Base-by-base conservation (phyloP, 306 rosid species). In the Castanospermum australe region DNA sequence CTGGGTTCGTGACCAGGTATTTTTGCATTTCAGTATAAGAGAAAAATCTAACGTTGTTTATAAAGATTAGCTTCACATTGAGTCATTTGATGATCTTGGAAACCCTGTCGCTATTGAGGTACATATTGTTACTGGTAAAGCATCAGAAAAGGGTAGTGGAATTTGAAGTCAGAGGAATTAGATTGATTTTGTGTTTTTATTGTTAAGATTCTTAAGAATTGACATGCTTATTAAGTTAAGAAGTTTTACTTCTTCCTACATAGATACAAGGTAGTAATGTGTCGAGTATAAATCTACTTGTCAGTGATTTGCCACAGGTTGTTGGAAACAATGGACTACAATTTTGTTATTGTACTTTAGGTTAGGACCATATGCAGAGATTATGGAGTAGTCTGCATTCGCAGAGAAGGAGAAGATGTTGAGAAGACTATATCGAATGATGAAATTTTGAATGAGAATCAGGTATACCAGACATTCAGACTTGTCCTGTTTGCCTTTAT, bases 1-100 rank as follows among this genome's bases (percentile, higher is more conserved):
- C 18, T 95, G 98, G 99, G 83, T 88, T 59, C 85, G 41, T 3
- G 94, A 90, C 63, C 98, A 93, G 94, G 94, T 95, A 84, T 30
- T 55, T 77, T 4, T 35, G 68, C 33, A 52, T 30, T 30, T 15
- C 55, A n/a, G 14, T 76, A 30, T 14, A 38, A 41, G 50, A 62
- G 64, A 44, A 45, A 72, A 54, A 65, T 44, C 12, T 68, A 17
- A 62, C 14, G 7, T 38, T 8, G 11, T 48, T 42, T 17, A 78
- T 21, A 28, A 14, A n/a, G 15, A 61, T 32, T 44, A 66, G 45
- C 44, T 61, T 55, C 33, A 28, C 41, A 50, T 74, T 38, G 41
- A 65, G 55, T 56, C 75, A n/a, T 56, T 45, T 47, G 59, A 64
- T 9, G 33, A 54, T 60, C 35, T 48, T 50, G 69, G 47, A 73